A percentile compares a stretch with the other conserved stretches of the same genome.
These are phyloP conservation scores for Globisporangium lucens DNA, from an alignment of 352 stramenopile genomes.

Conservation along the genomic window DNA sequence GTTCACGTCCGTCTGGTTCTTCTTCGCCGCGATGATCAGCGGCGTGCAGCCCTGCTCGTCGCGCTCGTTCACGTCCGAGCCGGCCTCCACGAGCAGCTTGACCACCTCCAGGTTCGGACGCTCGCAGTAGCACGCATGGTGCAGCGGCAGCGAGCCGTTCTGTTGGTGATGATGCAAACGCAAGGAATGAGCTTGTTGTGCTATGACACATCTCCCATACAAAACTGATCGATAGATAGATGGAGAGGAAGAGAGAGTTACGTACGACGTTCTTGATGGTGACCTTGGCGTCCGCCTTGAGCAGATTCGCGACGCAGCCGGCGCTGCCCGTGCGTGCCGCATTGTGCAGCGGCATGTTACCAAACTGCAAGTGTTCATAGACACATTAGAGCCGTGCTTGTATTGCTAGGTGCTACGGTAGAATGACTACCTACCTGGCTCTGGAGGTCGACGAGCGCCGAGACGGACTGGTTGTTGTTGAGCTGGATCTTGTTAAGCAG, in stretches of 20 bases:
- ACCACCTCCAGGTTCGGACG: constrained; percentile 47
- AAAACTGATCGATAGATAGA: not conserved
- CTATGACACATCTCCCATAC: not conserved
- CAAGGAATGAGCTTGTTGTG: not conserved
- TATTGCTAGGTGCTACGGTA: not conserved
- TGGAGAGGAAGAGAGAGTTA: not conserved
- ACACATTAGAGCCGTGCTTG: not conserved
- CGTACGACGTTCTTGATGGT: constrained; percentile 55
- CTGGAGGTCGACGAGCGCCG: constrained; percentile 46
- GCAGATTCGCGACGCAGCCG: constrained; percentile 45
- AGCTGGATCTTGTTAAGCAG: constrained; percentile 56
- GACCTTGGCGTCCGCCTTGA: constrained; percentile 44
- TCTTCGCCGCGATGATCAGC: constrained; percentile 72
- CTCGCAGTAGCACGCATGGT: constrained; percentile 80
- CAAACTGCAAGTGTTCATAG: constrained; percentile 40
- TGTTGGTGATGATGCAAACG: constrained; percentile 12
- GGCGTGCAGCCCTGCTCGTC: constrained; percentile 64
- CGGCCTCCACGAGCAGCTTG: constrained; percentile 51
- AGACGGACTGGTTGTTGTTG: constrained; percentile 28
- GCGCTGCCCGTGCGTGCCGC: constrained; percentile 53
- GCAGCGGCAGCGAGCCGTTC: constrained; percentile 69
- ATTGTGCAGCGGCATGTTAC: constrained; percentile 75
- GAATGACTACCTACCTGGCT: constrained; percentile 40
- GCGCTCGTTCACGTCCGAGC: constrained; percentile 55
- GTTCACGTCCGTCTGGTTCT: constrained; percentile 72